Evolutionary conservation across 1,284 basidiomycete genomes (phyloP).

Genomic region (Heliocybe sulcata): DNA sequence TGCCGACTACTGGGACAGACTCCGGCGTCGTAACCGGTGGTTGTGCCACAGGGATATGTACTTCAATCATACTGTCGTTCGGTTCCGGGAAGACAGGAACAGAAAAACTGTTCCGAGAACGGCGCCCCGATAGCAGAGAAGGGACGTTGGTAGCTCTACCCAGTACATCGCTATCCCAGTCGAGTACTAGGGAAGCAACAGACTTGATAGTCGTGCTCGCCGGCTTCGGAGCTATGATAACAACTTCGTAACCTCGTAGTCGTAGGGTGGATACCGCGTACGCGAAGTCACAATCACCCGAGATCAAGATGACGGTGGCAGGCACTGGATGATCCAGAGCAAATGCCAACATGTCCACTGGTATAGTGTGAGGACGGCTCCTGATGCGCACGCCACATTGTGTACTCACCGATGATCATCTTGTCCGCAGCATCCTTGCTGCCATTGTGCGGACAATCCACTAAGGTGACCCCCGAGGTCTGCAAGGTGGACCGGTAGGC

Average conservation of each 20-base stretch:
- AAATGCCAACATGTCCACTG: background rate
- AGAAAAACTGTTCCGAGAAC: background rate
- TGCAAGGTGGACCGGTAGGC: conserved; percentile 27
- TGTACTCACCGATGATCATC: conserved; percentile 28
- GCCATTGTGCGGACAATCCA: conserved; percentile 37
- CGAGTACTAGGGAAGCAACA: background rate
- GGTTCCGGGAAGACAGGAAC: background rate
- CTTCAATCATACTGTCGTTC: too few species aligned
- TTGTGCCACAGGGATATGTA: too few species aligned
- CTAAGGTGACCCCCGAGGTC: conserved; percentile 28
- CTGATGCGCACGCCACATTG: background rate
- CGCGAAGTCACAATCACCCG: conserved; percentile 45
- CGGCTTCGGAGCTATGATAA: conserved; percentile 36
- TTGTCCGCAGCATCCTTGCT: conserved; percentile 34
- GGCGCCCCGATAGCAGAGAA: background rate
- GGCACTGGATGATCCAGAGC: background rate
- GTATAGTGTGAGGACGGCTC: background rate
- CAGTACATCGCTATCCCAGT: conserved; percentile 2
- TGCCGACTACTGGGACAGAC: too few species aligned
- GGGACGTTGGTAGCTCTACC: background rate
- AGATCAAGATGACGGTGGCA: background rate
- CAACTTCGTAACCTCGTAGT: conserved; percentile 39
- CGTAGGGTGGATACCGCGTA: conserved; percentile 47
- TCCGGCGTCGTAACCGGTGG: too few species aligned
- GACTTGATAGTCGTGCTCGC: background rate